Conservation (phyloP, 768 basidiomycete species). For the Mycena galericulata region DNA sequence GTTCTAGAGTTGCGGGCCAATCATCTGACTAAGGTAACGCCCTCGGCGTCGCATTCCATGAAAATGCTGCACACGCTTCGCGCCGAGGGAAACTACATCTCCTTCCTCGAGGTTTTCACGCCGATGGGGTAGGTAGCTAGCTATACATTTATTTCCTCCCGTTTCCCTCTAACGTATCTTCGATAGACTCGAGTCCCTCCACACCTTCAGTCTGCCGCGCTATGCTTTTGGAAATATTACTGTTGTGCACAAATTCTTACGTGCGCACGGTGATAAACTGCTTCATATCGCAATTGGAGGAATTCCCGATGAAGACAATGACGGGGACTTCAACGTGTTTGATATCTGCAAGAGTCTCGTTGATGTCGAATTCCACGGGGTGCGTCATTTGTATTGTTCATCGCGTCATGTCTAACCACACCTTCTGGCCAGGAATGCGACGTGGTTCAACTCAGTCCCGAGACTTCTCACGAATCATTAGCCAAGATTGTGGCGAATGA, state of each 20-base stretch:
- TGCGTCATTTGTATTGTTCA: neutral
- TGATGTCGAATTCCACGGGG: neutral
- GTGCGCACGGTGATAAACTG: neutral
- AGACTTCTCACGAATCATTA: neutral
- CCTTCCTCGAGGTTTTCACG: neutral
- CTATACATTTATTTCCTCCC: neutral
- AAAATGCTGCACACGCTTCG: conserved; percentile 2
- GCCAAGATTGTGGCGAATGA: neutral
- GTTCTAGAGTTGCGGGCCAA: too few species aligned
- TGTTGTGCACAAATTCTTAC: neutral
- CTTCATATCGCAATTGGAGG: neutral
- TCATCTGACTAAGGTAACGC: neutral
- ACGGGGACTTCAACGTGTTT: neutral
- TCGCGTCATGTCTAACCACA: neutral
- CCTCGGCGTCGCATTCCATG: neutral
- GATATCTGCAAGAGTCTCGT: neutral
- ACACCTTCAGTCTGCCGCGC: neutral
- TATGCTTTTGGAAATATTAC: neutral
- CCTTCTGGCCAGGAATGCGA: conserved; percentile 2
- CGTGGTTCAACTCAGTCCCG: neutral
- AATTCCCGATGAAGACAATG: too few species aligned
- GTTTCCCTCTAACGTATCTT: neutral
- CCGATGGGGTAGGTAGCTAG: neutral
- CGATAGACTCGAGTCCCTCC: neutral
- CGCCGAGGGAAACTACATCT: neutral